phyloP scores from a whole-genome alignment of 257 asterid genomes.

The Primulina huaijiensis region DNA sequence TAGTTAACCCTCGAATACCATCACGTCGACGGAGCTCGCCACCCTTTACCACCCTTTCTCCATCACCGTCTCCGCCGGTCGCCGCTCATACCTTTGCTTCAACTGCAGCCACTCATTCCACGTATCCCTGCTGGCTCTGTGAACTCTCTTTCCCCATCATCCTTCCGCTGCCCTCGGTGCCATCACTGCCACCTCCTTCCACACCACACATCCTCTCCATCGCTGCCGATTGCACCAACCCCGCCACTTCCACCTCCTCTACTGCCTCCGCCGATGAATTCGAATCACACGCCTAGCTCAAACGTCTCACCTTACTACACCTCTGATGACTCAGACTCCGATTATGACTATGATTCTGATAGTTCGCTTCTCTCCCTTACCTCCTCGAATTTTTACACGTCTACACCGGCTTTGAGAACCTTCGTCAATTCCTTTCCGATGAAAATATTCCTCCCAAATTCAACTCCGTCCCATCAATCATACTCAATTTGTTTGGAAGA shows the following conservation, averaged over 20 bases:
- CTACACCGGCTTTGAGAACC: constrained; percentile 36
- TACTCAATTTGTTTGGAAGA: constrained; percentile 61
- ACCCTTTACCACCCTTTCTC: background rate
- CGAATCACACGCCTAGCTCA: constrained; percentile 12
- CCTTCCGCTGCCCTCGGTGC: constrained; percentile 56
- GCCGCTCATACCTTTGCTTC: constrained; percentile 45
- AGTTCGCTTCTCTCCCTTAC: constrained; percentile 30
- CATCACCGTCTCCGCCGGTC: constrained; percentile 18
- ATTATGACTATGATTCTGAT: constrained; percentile 34
- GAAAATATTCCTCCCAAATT: constrained; percentile 26
- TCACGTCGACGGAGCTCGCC: background rate
- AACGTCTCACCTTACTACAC: constrained; percentile 24
- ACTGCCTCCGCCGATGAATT: constrained; percentile 10
- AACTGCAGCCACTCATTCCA: constrained; percentile 47
- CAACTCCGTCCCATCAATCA: constrained; percentile 25
- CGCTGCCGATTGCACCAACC: constrained; percentile 10
- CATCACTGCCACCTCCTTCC: constrained; percentile 51
- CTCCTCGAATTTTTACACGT: background rate
- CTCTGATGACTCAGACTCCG: constrained; percentile 39
- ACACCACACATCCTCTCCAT: constrained; percentile 34
- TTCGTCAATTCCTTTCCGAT: constrained; percentile 35
- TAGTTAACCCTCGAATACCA: background rate
- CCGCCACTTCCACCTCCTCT: constrained; percentile 26
- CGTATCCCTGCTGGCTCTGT: constrained; percentile 29
- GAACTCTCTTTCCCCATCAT: constrained; percentile 28